Evolutionary conservation across 164 flowering plant genomes (phyloP).

Genomic region (Malania oleifera): DNA sequence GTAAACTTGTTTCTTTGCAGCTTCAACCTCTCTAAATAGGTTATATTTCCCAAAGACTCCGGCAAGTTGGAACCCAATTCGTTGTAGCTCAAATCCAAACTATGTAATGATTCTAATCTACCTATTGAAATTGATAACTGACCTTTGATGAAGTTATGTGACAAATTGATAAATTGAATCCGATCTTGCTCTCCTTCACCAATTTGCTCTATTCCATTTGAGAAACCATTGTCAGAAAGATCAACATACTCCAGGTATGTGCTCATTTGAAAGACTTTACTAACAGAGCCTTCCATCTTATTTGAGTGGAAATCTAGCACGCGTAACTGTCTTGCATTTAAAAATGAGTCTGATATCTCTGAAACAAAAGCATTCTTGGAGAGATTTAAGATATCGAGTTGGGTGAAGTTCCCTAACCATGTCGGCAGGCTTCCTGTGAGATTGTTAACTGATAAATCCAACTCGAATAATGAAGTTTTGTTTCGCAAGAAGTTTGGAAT

Average conservation of each 20-base stretch:
- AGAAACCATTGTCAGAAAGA: slow-evolving; percentile 48
- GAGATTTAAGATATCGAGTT: slow-evolving; percentile 47
- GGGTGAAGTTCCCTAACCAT: slow-evolving; percentile 45
- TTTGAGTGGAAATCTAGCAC: slow-evolving; percentile 60
- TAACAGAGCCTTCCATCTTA: slow-evolving; percentile 37
- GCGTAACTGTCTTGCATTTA: slow-evolving; percentile 33
- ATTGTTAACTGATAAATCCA: slow-evolving; percentile 51
- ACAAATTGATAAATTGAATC: slow-evolving; percentile 38
- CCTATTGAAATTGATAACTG: slow-evolving; percentile 38
- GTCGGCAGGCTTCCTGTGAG: slow-evolving; percentile 47
- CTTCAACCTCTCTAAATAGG: slow-evolving; percentile 41
- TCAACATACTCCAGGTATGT: slow-evolving; percentile 40
- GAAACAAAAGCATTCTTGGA: slow-evolving; percentile 44
- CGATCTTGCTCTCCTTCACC: slow-evolving; percentile 30
- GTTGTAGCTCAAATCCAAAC: slow-evolving; percentile 54
- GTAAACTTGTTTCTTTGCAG: slow-evolving; percentile 45
- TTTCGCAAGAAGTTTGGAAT: slow-evolving; percentile 33
- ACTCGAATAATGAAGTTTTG: slow-evolving; percentile 36
- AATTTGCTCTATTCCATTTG: slow-evolving; percentile 27
- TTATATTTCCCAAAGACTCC: slow-evolving; percentile 30
- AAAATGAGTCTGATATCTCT: slow-evolving; percentile 38
- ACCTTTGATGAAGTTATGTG: slow-evolving; percentile 39
- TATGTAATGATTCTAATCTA: slow-evolving; percentile 22
- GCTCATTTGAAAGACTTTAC: slow-evolving; percentile 30
- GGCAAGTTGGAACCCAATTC: slow-evolving; percentile 39